Evolutionary conservation across 306 rosid species (phyloP).

Genomic region (Glycine tomentella): DNA sequence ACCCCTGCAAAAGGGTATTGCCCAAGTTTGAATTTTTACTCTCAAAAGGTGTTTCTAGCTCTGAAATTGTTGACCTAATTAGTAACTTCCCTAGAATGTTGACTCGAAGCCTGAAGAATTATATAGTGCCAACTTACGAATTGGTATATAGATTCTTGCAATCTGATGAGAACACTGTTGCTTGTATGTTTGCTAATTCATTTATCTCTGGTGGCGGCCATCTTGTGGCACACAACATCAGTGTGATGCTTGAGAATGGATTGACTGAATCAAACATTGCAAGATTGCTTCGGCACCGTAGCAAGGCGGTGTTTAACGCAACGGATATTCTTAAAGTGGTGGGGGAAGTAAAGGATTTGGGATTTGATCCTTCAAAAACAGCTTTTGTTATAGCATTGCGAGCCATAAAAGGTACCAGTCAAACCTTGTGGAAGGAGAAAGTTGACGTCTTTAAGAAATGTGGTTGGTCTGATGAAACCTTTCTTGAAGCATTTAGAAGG

Average conservation of each 20-base stretch:
- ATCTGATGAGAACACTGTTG: neutral
- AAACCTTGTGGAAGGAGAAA: slow-evolving; percentile 57
- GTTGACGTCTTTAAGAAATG: slow-evolving; percentile 56
- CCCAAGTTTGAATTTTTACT: no score
- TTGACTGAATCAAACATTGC: neutral
- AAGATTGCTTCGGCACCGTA: neutral
- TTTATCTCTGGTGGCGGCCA: neutral
- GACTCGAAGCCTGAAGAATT: neutral
- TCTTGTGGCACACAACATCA: neutral
- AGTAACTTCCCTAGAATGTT: neutral
- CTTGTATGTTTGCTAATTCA: neutral
- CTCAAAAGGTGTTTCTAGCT: slow-evolving; percentile 42
- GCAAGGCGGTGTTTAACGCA: neutral
- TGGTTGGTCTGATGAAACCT: slow-evolving; percentile 64
- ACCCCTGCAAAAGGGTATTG: no score
- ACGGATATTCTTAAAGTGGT: neutral
- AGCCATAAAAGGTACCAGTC: no score
- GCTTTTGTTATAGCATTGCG: no score
- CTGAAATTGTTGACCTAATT: neutral
- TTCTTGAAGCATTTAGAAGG: slow-evolving; percentile 33
- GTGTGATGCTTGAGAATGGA: neutral
- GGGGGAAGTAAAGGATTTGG: neutral
- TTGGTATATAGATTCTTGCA: neutral
- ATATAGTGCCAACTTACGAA: neutral
- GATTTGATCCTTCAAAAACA: no score